phyloP scores from a whole-genome alignment of 345 rosid genomes.

The Hirschfeldia incana region DNA sequence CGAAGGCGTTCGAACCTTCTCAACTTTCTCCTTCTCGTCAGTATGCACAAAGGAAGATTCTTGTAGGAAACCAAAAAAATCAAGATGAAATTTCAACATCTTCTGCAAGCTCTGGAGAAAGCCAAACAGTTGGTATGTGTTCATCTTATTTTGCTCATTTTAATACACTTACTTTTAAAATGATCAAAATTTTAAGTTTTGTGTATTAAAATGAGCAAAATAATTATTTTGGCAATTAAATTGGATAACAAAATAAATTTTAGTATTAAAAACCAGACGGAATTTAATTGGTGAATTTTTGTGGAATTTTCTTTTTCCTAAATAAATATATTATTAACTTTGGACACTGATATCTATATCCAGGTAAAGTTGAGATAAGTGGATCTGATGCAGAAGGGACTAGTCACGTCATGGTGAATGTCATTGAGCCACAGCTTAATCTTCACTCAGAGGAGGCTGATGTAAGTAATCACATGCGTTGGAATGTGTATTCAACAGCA shows the following conservation, averaged over 20 bases:
- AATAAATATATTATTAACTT: background rate
- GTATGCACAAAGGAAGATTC: constrained; percentile 74
- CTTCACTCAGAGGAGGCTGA: constrained; percentile 94
- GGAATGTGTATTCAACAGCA: constrained; percentile 5
- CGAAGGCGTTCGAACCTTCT: constrained; percentile 88
- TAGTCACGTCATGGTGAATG: constrained; percentile 88
- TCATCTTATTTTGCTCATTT: background rate
- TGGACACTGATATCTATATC: constrained; percentile 26
- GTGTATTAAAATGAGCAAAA: too few relatives aligned
- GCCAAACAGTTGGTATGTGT: constrained; percentile 44
- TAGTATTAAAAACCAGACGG: too few relatives aligned
- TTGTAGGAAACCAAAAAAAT: constrained; percentile 61
- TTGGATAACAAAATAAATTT: too few relatives aligned
- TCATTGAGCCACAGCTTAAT: constrained; percentile 92
- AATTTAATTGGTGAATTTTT: too few relatives aligned
- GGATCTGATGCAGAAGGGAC: constrained; percentile 79
- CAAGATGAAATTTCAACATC: constrained; percentile 45
- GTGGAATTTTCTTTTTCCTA: too few relatives aligned
- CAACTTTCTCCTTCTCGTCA: constrained; percentile 91
- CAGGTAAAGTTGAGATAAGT: constrained; percentile 55
- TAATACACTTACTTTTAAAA: too few relatives aligned
- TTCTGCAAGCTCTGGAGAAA: constrained; percentile 45
- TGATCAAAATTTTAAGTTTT: too few relatives aligned
- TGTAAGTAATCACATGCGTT: constrained; percentile 52
- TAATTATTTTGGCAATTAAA: too few relatives aligned